A percentile compares a stretch with the other conserved stretches of the same genome.
Conservation (phyloP, 495 filamentous ascomycete genomes). For the Hypoxylon trugodes region DNA sequence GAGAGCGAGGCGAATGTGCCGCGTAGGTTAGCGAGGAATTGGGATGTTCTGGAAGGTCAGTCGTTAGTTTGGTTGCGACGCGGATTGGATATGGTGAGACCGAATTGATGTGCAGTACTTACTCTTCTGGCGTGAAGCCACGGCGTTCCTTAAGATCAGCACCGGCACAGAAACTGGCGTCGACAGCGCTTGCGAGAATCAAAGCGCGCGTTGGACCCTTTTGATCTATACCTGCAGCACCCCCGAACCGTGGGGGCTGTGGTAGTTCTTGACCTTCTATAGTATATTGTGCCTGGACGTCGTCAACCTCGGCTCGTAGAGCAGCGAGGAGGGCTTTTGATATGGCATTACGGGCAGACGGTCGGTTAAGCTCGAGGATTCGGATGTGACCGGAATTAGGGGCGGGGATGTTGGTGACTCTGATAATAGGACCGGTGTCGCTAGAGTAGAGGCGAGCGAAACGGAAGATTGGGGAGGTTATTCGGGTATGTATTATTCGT, state of each 20-base stretch:
- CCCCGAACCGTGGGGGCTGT: slow-evolving; percentile 46
- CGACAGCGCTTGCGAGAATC: slow-evolving; percentile 78
- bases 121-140: slow-evolving; percentile 75
- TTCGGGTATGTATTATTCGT: slow-evolving; percentile 24
- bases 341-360: slow-evolving; percentile 86
- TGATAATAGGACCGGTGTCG: slow-evolving; percentile 65
- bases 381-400: slow-evolving; percentile 85
- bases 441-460: slow-evolving; percentile 46
- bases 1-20: slow-evolving; percentile 72
- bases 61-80: background rate
- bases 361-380: slow-evolving; percentile 86
- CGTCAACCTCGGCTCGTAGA: slow-evolving; percentile 72
- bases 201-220: slow-evolving; percentile 74
- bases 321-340: slow-evolving; percentile 76
- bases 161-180: slow-evolving; percentile 89
- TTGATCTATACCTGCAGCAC: slow-evolving; percentile 48
- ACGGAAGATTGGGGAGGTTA: slow-evolving; percentile 29
- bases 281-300: slow-evolving; percentile 70
- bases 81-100: background rate
- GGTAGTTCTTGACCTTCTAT: slow-evolving; percentile 59
- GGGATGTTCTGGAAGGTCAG: slow-evolving; percentile 62
- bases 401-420: slow-evolving; percentile 74
- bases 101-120: slow-evolving; percentile 16
- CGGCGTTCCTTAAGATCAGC: slow-evolving; percentile 92
- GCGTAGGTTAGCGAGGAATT: slow-evolving; percentile 80